Evolutionary conservation across 352 stramenopile genomes (phyloP), one percentile per base, ranked within the genome.

Genomic region (Globisporangium iwayamae): DNA sequence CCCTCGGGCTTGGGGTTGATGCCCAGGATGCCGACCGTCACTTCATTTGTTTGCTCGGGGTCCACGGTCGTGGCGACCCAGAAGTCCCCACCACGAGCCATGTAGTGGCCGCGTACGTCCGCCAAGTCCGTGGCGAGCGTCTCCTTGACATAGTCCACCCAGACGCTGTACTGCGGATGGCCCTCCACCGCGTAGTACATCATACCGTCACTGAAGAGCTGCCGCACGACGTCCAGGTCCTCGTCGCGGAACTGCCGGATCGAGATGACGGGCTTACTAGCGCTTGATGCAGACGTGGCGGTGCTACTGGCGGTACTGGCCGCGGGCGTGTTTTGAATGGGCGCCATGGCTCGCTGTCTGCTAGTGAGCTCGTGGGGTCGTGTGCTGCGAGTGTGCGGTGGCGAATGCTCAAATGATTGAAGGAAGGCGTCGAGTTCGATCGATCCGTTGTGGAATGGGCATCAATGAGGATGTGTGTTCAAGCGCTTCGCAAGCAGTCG

Each of bases 201-300:
- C 39, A 71, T 53, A 0, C 66, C 67, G 4, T 56, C 28, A 13
- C 47, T 36, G 55, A 76, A 76, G 38, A 76, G 36, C 20, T 63
- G 38, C n/a, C 46, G 20, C 10, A 62, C 47, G 7, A 16, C 51
- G 1, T 1, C 7, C 16, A 56, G 18, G 30, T 56, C 51, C 8
- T 25, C 51, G 18, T 56, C 51, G 8, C 51, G 51, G 51, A 56
- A 56, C 51, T 56, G 25, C 25, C 51, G 51, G 51, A 56, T 41
- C 51, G n/a, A 5, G 51, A 56, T 56, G 16, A 25, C 51, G 9
- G 51, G 51, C 7, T 43, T 56, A 9, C 8, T 41, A 28, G 11
- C 20, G 48, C 38, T 45, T 45, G 38, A 14, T 38, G 34, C 34
- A 38, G 48, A 8, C 10, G 48, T 20, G 25, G 47, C 14, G 25